Evolutionary conservation across 495 filamentous ascomycete species (phyloP), one percentile per base, ranked within the genome.

Genomic region (Tuber melanosporum): DNA sequence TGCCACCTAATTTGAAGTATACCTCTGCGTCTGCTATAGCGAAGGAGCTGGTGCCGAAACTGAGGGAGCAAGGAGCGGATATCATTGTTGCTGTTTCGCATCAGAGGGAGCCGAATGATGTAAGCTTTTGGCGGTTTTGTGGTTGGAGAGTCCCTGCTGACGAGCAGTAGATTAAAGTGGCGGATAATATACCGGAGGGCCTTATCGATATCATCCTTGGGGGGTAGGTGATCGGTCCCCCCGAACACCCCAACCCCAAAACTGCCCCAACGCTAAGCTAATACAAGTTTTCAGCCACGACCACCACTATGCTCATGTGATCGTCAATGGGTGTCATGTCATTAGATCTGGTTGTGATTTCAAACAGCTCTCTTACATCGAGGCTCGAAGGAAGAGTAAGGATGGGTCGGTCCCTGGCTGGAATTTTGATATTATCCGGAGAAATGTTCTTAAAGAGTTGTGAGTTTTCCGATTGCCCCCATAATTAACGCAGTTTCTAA

Each of bases 311-410:
- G 87, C 86, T 45, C 93, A 97, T 83, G 86, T 87, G 69, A 72
- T 92, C 72, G 87, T 94, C 79, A 95, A 96, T 77, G 90, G 90
- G 20, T 90, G 88, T 6, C 93, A 97, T 81, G 87, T 96, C 3
- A 86, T 97, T 4, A 89, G 94, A 4, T 95, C 92, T 0, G 93
- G 94, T 0, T 92, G 89, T 36, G 94, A 97, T 83, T 97, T 97
- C 84, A 95, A 93, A 85, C 92, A 97, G 78, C 84, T 97, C 6
- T 94, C 91, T 79, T 97, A 97, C 82, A 88, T 97, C 75, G 93
- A 97, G 82, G 90, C 89, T 1, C 89, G 89, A 46, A 85, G 87
- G 49, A 87, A 89, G 69, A 88, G 86, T 74, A 32, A 77, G 1
- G 85, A 87, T 15, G 84, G 82, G 7, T 82, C 80, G 14, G 45